Evolutionary conservation across 2,329 filamentous ascomycete species (phyloP), one percentile per base, ranked within the genome.

Genomic region (Pseudogymnoascus sp.): DNA sequence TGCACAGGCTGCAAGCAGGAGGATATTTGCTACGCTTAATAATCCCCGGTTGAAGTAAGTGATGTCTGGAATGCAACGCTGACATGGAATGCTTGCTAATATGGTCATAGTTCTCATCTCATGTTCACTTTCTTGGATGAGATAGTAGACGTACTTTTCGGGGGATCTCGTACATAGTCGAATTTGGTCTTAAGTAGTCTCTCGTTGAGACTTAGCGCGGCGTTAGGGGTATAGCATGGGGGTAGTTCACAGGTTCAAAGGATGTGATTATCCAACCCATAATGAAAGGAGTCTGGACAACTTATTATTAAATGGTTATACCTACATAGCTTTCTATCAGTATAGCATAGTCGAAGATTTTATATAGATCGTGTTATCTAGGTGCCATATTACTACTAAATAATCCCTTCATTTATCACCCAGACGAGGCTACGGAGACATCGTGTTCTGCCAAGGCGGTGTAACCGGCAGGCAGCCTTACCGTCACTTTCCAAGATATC

Each of bases 1-100:
- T 76, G 94, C 95, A 14, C 89, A 95, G 72, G 88, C 88, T 61
- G 94, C 94, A 20, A 92, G 91, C 65, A 83, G 93, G 67, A 88
- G 92, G 69, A 84, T 97, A 57, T 90, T 95, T 77, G 92, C 91
- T 8, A 91, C 90, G 50, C 78, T 97, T 67, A 99, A 99, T 74
- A 99, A 97, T 74, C 81, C 85, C 62, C 81, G 91, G 65, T 78
- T 99, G 67, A 97, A 97, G 89, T 92, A 77, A 79, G 87, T 84
- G 38, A 47, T 57, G 37, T 7, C 12, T 25, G 28, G 5, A 32
- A 28, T 30, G n/a, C 30, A 64, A 14, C 22, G n/a, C 7, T 5
- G 7, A 12, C 9, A 54, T 54, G 47, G 14, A 66, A 62, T 66
- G 4, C 39, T 37, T 30, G 39, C 62, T 62, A 25, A 39, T 35